These are phyloP conservation scores for Venturia carpophila DNA, from an alignment of 2,329 filamentous ascomycete genomes.

Conservation along the genomic window DNA sequence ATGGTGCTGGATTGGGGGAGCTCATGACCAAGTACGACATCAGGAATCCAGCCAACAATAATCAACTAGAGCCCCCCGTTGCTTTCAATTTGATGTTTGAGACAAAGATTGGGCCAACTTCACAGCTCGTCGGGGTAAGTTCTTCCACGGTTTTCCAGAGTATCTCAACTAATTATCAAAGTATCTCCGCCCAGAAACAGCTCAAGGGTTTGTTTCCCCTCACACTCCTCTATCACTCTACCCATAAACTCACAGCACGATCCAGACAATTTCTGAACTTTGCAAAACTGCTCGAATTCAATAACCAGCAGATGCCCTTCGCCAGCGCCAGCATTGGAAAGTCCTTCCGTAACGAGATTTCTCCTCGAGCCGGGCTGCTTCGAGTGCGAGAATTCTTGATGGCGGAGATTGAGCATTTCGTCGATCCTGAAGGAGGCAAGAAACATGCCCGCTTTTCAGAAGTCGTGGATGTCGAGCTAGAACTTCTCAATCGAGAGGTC, in stretches of 20 bases:
- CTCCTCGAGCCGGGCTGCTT: constrained; percentile 80
- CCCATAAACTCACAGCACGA: too few relatives aligned
- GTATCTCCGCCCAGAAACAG: constrained; percentile 87
- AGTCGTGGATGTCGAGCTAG: constrained; percentile 74
- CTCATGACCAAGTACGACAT: constrained; percentile 90
- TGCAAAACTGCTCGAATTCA: constrained; percentile 90
- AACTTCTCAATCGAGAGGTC: constrained; percentile 73
- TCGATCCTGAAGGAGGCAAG: constrained; percentile 91
- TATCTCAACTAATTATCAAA: too few relatives aligned
- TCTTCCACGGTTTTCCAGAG: too few relatives aligned
- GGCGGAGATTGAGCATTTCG: constrained; percentile 98
- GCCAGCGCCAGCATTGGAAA: constrained; percentile 96
- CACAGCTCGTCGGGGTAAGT: constrained; percentile 60
- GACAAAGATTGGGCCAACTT: constrained; percentile 86
- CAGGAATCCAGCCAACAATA: constrained; percentile 74
- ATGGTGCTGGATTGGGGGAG: constrained; percentile 42
- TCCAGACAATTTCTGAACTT: constrained; percentile 60
- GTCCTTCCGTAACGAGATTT: constrained; percentile 97
- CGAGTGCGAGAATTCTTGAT: constrained; percentile 84
- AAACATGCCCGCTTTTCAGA: constrained; percentile 84
- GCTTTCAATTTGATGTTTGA: constrained; percentile 99
- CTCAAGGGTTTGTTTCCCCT: constrained; percentile 55
- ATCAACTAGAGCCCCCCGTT: constrained; percentile 70
- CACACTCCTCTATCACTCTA: too few relatives aligned
- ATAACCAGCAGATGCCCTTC: constrained; percentile 91